phyloP scores from a whole-genome alignment of 2,329 filamentous ascomycete species.

The Penicillium decumbens region DNA sequence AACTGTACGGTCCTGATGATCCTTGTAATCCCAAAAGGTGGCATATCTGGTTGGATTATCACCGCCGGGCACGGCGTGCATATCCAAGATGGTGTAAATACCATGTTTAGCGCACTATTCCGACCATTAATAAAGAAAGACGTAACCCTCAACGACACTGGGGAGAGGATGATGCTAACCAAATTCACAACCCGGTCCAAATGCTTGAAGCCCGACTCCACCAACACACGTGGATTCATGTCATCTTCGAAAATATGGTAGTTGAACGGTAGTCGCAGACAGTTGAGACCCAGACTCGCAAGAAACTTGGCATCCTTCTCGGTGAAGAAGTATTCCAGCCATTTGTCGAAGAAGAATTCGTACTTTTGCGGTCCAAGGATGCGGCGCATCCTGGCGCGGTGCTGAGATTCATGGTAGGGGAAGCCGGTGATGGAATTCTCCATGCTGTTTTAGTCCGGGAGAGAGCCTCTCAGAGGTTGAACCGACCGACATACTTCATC shows the following conservation, averaged over 20 bases:
- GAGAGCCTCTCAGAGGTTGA: not conserved
- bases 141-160: not conserved
- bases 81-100: constrained; percentile 51
- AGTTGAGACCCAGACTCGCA: constrained; percentile 54
- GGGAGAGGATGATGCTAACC: constrained; percentile 13
- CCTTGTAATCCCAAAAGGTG: constrained; percentile 50
- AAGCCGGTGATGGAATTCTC: constrained; percentile 64
- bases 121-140: not conserved
- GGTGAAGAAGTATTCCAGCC: constrained; percentile 56
- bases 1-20: constrained; percentile 48
- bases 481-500: constrained; percentile 35
- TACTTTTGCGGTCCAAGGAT: constrained; percentile 55
- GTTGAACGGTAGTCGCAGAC: constrained; percentile 58
- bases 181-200: constrained; percentile 47
- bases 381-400: constrained; percentile 51
- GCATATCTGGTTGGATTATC: constrained; percentile 47
- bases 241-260: constrained; percentile 52
- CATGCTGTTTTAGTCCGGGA: constrained; percentile 37
- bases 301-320: constrained; percentile 57
- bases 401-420: constrained; percentile 54
- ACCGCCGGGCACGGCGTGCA: constrained; percentile 48
- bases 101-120: constrained; percentile 43
- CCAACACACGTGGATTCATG: constrained; percentile 45
- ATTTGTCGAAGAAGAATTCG: constrained; percentile 57
- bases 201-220: constrained; percentile 46